Conservation (phyloP, 1,284 basidiomycete genomes). For the Austropuccinia psidii region DNA sequence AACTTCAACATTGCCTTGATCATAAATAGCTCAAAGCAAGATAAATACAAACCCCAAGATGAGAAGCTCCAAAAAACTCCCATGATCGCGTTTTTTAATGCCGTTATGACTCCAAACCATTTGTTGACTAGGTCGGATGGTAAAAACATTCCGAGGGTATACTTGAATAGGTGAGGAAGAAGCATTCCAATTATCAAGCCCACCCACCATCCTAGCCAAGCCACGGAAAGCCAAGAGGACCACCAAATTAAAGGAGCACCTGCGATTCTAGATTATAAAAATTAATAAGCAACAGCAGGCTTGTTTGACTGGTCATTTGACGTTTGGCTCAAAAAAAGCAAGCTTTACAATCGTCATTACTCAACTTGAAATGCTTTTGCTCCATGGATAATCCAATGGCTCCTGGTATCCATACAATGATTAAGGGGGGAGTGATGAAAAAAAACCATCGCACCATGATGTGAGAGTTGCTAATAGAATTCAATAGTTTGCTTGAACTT, state of each 20-base stretch:
- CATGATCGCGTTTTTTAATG: conserved; percentile 33
- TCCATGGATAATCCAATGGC: background rate
- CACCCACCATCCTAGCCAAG: conserved; percentile 81
- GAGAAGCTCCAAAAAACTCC: conserved; percentile 31
- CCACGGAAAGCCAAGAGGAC: conserved; percentile 60
- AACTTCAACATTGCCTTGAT: no score
- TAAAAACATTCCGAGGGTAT: conserved; percentile 64
- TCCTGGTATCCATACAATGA: conserved; percentile 30
- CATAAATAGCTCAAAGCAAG: no score
- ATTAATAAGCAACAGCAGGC: background rate
- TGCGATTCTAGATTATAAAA: background rate
- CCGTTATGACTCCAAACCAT: conserved; percentile 34
- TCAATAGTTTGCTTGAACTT: no score
- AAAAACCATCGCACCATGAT: conserved; percentile 33
- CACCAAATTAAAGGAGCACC: conserved; percentile 29
- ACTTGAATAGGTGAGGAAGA: conserved; percentile 45
- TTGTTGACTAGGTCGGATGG: conserved; percentile 59
- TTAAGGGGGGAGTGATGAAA: conserved; percentile 28
- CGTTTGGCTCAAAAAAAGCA: no score
- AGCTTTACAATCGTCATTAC: background rate
- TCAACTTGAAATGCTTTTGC: conserved; percentile 23
- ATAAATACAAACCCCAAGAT: conserved; percentile 4
- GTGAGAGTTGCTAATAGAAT: no score
- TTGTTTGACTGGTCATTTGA: no score
- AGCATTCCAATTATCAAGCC: conserved; percentile 59